phyloP scores from a whole-genome alignment of 2,329 filamentous ascomycete genomes.

The Cladosporium sp. region DNA sequence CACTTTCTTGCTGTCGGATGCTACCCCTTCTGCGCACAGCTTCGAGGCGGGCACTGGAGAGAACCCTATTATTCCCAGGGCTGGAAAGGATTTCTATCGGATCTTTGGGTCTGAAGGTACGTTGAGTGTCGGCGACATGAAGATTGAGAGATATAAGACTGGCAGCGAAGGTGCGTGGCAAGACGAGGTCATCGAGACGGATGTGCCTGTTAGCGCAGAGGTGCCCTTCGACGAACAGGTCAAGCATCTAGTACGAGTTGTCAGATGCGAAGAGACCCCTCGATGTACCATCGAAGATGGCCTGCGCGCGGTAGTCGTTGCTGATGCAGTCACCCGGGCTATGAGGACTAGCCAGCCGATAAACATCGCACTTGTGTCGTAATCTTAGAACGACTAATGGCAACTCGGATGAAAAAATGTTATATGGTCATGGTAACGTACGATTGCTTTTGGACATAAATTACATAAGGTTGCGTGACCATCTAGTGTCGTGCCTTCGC shows the following conservation, averaged over 20 bases:
- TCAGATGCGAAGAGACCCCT: slow-evolving; percentile 40
- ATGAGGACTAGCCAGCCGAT: slow-evolving; percentile 33
- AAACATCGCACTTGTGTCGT: slow-evolving; percentile 4
- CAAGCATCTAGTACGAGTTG: slow-evolving; percentile 48
- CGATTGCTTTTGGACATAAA: not conserved
- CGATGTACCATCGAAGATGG: slow-evolving; percentile 49
- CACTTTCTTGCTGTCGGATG: slow-evolving; percentile 54
- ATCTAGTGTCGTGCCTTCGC: slow-evolving; percentile 14
- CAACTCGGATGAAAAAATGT: too few relatives aligned
- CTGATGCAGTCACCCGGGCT: slow-evolving; percentile 47
- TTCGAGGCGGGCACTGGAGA: slow-evolving; percentile 58
- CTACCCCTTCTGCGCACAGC: slow-evolving; percentile 48
- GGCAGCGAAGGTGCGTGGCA: slow-evolving; percentile 41
- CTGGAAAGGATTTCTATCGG: slow-evolving; percentile 47
- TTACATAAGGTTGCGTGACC: not conserved
- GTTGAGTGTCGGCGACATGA: slow-evolving; percentile 54
- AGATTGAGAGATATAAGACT: slow-evolving; percentile 43
- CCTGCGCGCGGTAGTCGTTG: slow-evolving; percentile 49
- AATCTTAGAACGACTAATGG: not conserved
- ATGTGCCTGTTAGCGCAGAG: slow-evolving; percentile 28
- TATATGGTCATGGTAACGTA: not conserved
- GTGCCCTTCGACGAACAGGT: slow-evolving; percentile 53
- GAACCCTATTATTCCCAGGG: slow-evolving; percentile 49
- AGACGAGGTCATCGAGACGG: slow-evolving; percentile 33
- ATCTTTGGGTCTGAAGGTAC: slow-evolving; percentile 52